Evolutionary conservation across 306 rosid species (phyloP).

Genomic region (Cicer yamashitae): DNA sequence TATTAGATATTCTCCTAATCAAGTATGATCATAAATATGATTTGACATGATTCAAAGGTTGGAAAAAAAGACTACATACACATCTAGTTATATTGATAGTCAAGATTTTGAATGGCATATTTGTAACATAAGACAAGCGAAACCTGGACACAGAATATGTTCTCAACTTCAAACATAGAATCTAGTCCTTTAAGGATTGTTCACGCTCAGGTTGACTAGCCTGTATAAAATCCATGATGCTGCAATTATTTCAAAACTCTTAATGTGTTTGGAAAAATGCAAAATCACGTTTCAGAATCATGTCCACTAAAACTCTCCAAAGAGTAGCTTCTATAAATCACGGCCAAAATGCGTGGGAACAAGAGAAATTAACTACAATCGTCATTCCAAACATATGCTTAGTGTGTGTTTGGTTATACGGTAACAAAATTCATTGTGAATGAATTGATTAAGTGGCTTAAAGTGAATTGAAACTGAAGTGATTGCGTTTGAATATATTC

Average conservation of each 20-base stretch:
- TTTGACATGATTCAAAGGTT: slow-evolving; percentile 10
- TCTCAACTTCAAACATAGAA: neutral
- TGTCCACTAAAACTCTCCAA: too few species aligned
- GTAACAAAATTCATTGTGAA: too few species aligned
- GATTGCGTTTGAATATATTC: too few species aligned
- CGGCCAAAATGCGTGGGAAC: too few species aligned
- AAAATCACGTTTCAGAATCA: too few species aligned
- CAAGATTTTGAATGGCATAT: slow-evolving; percentile 29
- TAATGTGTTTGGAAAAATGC: too few species aligned
- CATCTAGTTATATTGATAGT: neutral
- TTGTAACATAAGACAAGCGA: slow-evolving; percentile 22
- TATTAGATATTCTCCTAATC: slow-evolving; percentile 4
- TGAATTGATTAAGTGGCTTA: too few species aligned
- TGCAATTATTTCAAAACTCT: slow-evolving; percentile 49
- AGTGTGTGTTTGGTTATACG: too few species aligned
- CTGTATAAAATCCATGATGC: slow-evolving; percentile 80
- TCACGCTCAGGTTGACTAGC: slow-evolving; percentile 75
- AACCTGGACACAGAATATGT: slow-evolving; percentile 12
- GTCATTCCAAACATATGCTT: too few species aligned
- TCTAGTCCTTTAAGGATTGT: slow-evolving; percentile 63
- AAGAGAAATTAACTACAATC: too few species aligned
- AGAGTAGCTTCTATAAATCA: too few species aligned
- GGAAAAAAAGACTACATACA: neutral
- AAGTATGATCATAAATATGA: slow-evolving; percentile 11
- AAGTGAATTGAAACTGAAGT: too few species aligned